Evolutionary conservation across 139 green algal genomes (phyloP).

Genomic region (Trebouxia sp.): DNA sequence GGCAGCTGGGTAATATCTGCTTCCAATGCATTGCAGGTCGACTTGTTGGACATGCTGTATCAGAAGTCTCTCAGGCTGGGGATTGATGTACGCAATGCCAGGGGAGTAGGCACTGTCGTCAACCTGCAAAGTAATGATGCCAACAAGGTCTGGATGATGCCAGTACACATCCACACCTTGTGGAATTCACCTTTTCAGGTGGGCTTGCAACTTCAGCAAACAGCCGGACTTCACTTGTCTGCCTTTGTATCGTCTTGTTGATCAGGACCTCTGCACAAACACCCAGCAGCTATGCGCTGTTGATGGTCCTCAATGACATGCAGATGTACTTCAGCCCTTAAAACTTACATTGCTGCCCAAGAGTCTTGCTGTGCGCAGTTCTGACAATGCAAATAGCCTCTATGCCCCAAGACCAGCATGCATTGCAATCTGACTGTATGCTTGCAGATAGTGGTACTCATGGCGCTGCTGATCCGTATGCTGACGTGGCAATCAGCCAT

Average conservation of each 20-base stretch:
- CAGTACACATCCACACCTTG: conserved; percentile 84
- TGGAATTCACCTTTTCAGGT: conserved; percentile 70
- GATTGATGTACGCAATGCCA: conserved; percentile 46
- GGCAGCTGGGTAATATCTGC: not conserved
- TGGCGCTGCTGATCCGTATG: conserved; percentile 76
- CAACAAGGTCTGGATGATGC: conserved; percentile 78
- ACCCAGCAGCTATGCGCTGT: too few species aligned
- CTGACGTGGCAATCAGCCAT: conserved; percentile 68
- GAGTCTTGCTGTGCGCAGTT: too few species aligned
- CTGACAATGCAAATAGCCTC: too few species aligned
- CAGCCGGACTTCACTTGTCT: too few species aligned
- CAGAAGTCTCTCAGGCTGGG: conserved; percentile 72
- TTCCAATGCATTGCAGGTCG: conserved; percentile 14
- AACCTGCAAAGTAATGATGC: conserved; percentile 90
- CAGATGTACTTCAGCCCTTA: too few species aligned
- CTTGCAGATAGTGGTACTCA: conserved; percentile 74
- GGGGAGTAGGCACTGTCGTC: conserved; percentile 69
- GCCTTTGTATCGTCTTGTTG: too few species aligned
- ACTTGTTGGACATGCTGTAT: conserved; percentile 77
- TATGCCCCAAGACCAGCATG: too few species aligned
- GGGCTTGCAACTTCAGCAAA: too few species aligned
- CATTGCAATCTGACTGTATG: not conserved
- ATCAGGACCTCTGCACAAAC: too few species aligned
- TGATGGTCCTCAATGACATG: too few species aligned
- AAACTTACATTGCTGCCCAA: too few species aligned